Conservation (phyloP, 2,329 filamentous ascomycete genomes). For the Scedosporium minutisporum region DNA sequence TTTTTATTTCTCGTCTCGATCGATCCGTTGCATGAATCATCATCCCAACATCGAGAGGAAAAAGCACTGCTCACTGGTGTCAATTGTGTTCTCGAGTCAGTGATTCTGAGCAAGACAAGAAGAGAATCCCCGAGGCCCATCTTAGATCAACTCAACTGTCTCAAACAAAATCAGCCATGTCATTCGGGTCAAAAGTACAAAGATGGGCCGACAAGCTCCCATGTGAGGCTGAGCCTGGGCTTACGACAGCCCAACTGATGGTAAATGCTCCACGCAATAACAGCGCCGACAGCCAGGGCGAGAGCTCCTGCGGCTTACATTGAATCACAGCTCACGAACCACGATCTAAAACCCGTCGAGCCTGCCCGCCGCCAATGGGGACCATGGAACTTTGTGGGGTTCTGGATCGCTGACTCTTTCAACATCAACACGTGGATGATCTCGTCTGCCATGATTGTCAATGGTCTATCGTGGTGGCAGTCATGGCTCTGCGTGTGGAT, state of each 20-base stretch:
- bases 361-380: constrained; percentile 73
- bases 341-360: constrained; percentile 75
- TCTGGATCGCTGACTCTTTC: constrained; percentile 78
- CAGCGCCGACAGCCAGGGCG: neutral
- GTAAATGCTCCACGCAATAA: constrained; percentile 24
- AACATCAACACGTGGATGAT: constrained; percentile 97
- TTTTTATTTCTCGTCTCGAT: neutral
- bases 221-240: constrained; percentile 64
- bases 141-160: neutral
- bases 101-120: too few species aligned
- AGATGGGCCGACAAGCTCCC: constrained; percentile 51
- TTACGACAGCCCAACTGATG: constrained; percentile 74
- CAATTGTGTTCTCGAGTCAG: neutral
- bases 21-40: neutral
- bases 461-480: constrained; percentile 83
- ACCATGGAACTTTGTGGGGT: constrained; percentile 78
- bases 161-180: neutral
- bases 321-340: constrained; percentile 56
- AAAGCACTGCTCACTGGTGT: neutral
- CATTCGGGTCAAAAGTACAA: neutral
- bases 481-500: constrained; percentile 82
- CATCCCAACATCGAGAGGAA: neutral
- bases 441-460: constrained; percentile 69
- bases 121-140: neutral
- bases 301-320: neutral